Evolutionary conservation across 2,329 filamentous ascomycete genomes (phyloP).

Genomic region (Hypoxylon sp.): DNA sequence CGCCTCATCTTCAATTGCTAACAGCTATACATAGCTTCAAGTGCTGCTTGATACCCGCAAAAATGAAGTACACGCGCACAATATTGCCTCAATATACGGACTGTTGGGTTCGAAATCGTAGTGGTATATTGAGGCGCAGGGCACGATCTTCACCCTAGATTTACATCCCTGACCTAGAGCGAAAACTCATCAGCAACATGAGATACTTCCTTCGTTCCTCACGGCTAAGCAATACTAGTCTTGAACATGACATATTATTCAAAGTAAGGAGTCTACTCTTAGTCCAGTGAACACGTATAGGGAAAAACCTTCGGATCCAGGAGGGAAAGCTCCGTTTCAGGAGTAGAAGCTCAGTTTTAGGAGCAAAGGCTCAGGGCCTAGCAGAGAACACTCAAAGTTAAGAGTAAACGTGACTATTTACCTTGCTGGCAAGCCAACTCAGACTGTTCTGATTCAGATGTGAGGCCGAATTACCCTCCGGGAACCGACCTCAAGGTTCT

Average conservation of each 20-base stretch:
- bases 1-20: background rate
- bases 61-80: background rate
- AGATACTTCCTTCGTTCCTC: background rate
- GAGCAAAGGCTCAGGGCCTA: background rate
- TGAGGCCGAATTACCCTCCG: background rate
- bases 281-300: background rate
- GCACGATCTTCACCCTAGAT: background rate
- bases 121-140: background rate
- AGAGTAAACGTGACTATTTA: background rate
- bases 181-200: background rate
- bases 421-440: background rate
- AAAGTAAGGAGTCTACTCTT: background rate
- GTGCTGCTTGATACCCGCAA: background rate
- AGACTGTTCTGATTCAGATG: background rate
- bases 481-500: background rate
- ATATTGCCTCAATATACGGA: background rate
- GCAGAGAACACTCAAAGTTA: background rate
- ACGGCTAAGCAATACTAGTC: background rate
- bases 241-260: background rate
- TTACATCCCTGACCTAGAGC: background rate
- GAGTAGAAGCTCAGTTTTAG: background rate
- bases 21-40: background rate
- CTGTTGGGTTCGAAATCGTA: background rate
- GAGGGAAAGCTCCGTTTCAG: background rate
- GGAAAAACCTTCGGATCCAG: background rate